Percentiles rank a stretch among this genome's conserved stretches.
phyloP scores from a whole-genome alignment of 306 rosid species.

The Lupinus albus region DNA sequence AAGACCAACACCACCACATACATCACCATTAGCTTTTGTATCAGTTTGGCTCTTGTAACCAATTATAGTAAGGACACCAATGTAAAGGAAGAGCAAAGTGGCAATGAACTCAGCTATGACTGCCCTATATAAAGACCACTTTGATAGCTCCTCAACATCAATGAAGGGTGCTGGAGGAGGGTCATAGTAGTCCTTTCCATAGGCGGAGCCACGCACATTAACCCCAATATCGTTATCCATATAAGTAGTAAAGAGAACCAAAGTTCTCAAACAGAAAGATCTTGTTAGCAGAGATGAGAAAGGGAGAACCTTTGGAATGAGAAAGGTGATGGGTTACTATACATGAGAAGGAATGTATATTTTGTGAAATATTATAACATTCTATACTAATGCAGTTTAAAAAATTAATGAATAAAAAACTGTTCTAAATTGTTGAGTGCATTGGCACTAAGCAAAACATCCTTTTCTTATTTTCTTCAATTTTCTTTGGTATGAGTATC shows the following conservation, averaged over 20 bases:
- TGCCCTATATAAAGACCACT: too few species aligned
- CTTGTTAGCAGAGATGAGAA: not conserved
- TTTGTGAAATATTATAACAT: conserved; percentile 21
- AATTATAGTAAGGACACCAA: conserved; percentile 80
- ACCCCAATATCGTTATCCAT: conserved; percentile 71
- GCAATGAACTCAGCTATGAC: too few species aligned
- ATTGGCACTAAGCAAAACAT: too few species aligned
- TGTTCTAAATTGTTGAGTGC: too few species aligned
- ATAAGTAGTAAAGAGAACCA: not conserved
- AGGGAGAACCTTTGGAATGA: conserved; percentile 9
- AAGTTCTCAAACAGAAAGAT: not conserved
- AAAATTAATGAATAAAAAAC: too few species aligned
- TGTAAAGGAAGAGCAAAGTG: conserved; percentile 84
- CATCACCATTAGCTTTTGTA: conserved; percentile 13
- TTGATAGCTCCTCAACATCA: too few species aligned
- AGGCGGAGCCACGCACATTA: conserved; percentile 65
- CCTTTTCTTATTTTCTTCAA: too few species aligned
- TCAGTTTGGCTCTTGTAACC: conserved; percentile 73
- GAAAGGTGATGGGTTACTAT: conserved; percentile 32
- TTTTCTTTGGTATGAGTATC: too few species aligned
- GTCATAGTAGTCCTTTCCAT: conserved; percentile 84
- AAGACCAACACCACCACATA: conserved; percentile 76
- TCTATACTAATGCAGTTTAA: not conserved
- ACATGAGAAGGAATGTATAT: conserved; percentile 50
- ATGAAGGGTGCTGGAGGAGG: too few species aligned